Evolutionary conservation across 2,329 filamentous ascomycete genomes (phyloP), one percentile per base, ranked within the genome.

Genomic region (Aspergillus nomiae): DNA sequence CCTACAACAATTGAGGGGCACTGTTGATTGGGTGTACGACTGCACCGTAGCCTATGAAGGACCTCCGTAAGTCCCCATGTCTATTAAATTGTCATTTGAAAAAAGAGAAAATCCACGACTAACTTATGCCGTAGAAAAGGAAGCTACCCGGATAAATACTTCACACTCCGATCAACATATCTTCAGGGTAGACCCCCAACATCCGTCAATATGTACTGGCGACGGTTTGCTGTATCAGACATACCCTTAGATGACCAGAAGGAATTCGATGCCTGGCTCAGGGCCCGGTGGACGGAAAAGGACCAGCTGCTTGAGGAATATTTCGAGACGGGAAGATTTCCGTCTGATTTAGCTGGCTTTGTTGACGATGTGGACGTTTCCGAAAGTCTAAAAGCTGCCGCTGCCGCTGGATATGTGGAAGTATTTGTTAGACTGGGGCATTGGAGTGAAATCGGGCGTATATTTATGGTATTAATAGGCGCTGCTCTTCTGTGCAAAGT

Each of bases 41-140:
- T 97, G 94, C 77, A 98, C 95, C 0, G 90, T 99, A 61, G 94
- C 92, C 5, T 99, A 99, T 74, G 94, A 97, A 78, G 94, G 95
- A 16, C 87, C 97, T 50, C 91, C 92, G 90, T 94, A 86, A 84
- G 92, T 90, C 58, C 28, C 11, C 19, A 51, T 30, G 28, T 26
- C 36, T 41, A 28, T 46, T 24, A 6, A 12, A 14, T 10, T 58
- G 32, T 62, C 32, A 11, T 19, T 36, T 16, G 14, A 8, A 16
- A 16, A 16, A 14, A 5, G 16, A 12, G 21, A 8, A 56, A 48
- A n/a, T 14, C 28, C 38, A 43, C 63, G 10, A 64, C 50, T 59
- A 12, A 62, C 24, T 28, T 43, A 36, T 60, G 45, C 30, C 21
- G 56, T 71, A 92, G 90, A 28, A 90, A 89, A 63, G 91, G 90